Percentiles rank a stretch among this genome's conserved stretches.
Conservation (phyloP, 2,329 filamentous ascomycete species). For the Arthrobotrys pseudoclavata region DNA sequence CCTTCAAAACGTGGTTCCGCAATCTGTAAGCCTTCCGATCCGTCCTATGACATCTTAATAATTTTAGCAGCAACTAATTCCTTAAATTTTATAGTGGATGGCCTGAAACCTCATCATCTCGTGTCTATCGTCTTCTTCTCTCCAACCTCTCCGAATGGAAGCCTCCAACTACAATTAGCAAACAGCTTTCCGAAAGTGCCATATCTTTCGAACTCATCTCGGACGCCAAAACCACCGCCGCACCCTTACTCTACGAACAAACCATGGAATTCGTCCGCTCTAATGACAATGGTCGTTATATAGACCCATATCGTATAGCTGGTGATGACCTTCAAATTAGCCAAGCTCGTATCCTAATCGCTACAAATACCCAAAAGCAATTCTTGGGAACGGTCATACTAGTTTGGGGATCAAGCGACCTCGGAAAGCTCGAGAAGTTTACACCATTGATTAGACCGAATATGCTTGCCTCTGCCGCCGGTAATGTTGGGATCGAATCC, state of each 20-base stretch:
- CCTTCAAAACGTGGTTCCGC: constrained; percentile 54
- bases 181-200: constrained; percentile 39
- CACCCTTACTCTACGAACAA: constrained; percentile 24
- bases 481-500: neutral
- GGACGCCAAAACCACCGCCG: constrained; percentile 14
- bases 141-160: constrained; percentile 38
- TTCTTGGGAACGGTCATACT: constrained; percentile 45
- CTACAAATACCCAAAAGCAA: constrained; percentile 44
- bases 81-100: constrained; percentile 36
- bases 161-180: constrained; percentile 40
- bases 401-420: constrained; percentile 47
- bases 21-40: constrained; percentile 40
- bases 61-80: neutral
- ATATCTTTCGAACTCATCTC: constrained; percentile 56
- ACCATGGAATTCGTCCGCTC: constrained; percentile 38
- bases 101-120: constrained; percentile 33
- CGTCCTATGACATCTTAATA: neutral
- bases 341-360: constrained; percentile 46
- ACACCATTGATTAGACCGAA: constrained; percentile 37
- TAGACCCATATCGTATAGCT: constrained; percentile 47
- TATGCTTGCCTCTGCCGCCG: neutral
- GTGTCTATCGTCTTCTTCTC: constrained; percentile 44
- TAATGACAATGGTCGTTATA: constrained; percentile 39
- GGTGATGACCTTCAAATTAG: constrained; percentile 45
- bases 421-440: constrained; percentile 57